Conservation (phyloP, 2,329 filamentous ascomycete species). For the Berkeleyomyces rouxiae region DNA sequence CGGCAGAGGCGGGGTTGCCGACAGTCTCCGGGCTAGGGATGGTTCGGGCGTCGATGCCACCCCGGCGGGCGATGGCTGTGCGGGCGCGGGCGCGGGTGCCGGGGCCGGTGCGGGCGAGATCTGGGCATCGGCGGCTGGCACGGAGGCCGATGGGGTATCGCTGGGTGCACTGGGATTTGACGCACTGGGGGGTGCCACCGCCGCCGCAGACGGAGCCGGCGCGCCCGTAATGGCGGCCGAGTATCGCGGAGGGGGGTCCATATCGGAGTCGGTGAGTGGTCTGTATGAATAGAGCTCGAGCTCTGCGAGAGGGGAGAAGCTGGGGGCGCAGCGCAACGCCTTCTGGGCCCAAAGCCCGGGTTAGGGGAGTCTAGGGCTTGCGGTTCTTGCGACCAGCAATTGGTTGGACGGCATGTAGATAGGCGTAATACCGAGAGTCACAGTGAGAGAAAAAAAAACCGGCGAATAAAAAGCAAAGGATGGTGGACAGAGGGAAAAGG, state of each 20-base stretch:
- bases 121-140: not conserved
- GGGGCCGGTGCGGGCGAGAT: not conserved
- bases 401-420: slow-evolving; percentile 1
- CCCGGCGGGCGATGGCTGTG: not conserved
- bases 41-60: not conserved
- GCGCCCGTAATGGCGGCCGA: slow-evolving; percentile 3
- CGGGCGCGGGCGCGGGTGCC: not conserved
- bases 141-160: not conserved
- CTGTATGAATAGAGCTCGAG: not conserved
- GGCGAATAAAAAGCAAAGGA: not conserved
- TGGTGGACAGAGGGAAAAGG: not conserved
- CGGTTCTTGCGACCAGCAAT: not conserved
- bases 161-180: not conserved
- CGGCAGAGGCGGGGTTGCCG: not conserved
- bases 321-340: not conserved
- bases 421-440: not conserved
- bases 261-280: not conserved
- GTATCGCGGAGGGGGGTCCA: slow-evolving; percentile 11
- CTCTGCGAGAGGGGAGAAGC: not conserved
- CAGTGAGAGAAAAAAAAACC: not conserved
- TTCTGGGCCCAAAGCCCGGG: not conserved
- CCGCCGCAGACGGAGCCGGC: not conserved
- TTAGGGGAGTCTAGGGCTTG: not conserved
- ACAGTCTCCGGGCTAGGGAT: not conserved
- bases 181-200: not conserved